phyloP scores from a whole-genome alignment of 805 yeast species.

The Vanderwaltozyma polyspora region DNA sequence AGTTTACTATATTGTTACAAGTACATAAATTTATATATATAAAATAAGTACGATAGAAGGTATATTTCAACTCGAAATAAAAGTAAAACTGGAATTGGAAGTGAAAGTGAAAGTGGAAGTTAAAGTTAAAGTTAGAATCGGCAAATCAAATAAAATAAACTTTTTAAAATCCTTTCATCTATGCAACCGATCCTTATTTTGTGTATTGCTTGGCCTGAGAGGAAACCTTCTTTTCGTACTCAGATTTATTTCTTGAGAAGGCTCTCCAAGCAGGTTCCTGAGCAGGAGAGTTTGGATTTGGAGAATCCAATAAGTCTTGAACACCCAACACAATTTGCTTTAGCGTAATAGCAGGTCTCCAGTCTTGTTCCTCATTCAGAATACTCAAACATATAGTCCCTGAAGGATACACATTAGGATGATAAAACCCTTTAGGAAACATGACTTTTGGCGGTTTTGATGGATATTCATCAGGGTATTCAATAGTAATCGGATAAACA shows the following conservation, averaged over 20 bases:
- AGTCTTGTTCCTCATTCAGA: conserved; percentile 88
- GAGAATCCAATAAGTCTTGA: conserved; percentile 80
- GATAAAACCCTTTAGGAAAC: conserved; percentile 85
- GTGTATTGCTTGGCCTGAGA: conserved; percentile 74
- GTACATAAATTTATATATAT: not conserved
- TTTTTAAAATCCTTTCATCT: too few relatives aligned
- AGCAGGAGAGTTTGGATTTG: conserved; percentile 94
- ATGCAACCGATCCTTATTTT: conserved; percentile 17
- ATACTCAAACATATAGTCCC: conserved; percentile 93
- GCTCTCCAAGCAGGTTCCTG: conserved; percentile 96
- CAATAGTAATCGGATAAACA: conserved; percentile 71
- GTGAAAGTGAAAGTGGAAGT: too few relatives aligned
- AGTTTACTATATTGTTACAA: not conserved
- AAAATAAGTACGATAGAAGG: too few relatives aligned
- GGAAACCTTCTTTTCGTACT: conserved; percentile 64
- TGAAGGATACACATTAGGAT: conserved; percentile 95
- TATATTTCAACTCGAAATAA: too few relatives aligned
- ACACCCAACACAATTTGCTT: conserved; percentile 85
- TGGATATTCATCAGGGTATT: conserved; percentile 86
- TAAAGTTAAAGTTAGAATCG: too few relatives aligned
- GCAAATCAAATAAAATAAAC: too few relatives aligned
- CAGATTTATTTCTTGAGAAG: conserved; percentile 52
- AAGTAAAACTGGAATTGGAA: too few relatives aligned
- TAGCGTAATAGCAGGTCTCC: conserved; percentile 94
- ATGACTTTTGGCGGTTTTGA: conserved; percentile 92